Evolutionary conservation across 169 alveolate genomes (phyloP).

Genomic region (Eimeria zaria): DNA sequence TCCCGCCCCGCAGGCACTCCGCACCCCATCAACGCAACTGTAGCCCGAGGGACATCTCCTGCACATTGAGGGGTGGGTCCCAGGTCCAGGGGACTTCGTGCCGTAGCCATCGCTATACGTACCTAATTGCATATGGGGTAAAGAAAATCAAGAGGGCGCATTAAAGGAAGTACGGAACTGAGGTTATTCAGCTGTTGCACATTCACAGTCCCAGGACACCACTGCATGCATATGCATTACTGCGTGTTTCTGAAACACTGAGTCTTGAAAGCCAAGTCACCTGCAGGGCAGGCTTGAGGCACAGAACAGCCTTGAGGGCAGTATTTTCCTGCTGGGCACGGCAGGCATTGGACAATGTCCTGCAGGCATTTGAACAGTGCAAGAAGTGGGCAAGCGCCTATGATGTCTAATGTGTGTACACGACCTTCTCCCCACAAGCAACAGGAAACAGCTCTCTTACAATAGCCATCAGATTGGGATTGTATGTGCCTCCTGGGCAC

Average conservation of each 20-base stretch:
- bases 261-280: background rate
- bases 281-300: slow-evolving; percentile 86
- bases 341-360: slow-evolving; percentile 17
- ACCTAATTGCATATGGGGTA: background rate
- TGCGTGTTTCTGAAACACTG: background rate
- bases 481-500: slow-evolving; percentile 80
- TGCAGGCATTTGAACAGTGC: slow-evolving; percentile 14
- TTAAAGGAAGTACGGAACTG: background rate
- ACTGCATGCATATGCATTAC: background rate
- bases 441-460: slow-evolving; percentile 4
- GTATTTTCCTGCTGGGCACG: slow-evolving; percentile 88
- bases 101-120: slow-evolving; percentile 65
- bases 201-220: background rate
- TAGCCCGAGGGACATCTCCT: slow-evolving; percentile 46
- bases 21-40: slow-evolving; percentile 19
- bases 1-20: slow-evolving; percentile 22
- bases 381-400: slow-evolving; percentile 3
- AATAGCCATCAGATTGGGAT: slow-evolving; percentile 31
- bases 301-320: slow-evolving; percentile 87
- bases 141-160: background rate
- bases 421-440: background rate
- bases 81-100: slow-evolving; percentile 52
- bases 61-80: slow-evolving; percentile 38
- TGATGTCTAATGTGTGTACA: background rate
- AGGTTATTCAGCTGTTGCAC: background rate